Conservation (phyloP, 225 moss, liverwort and hornwort genomes). For the Polytrichum formosum region DNA sequence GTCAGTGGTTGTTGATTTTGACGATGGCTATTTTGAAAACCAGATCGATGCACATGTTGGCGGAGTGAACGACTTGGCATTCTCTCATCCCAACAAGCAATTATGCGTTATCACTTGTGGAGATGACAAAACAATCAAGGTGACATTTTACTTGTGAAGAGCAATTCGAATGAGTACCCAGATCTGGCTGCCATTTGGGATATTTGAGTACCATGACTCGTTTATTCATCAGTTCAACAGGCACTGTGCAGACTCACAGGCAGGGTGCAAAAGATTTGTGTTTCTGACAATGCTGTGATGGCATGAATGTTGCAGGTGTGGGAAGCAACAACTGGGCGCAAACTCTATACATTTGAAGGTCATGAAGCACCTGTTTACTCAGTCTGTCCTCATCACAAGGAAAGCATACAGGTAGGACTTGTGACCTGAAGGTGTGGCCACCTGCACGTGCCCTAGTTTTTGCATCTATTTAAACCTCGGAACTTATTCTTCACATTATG, state of each 20-base stretch:
- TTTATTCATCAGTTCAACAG: too few species aligned
- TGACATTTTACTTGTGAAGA: constrained; percentile 11
- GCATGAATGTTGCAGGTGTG: constrained; percentile 56
- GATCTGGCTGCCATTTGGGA: too few species aligned
- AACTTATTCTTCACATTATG: too few species aligned
- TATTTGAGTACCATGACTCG: too few species aligned
- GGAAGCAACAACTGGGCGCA: constrained; percentile 87
- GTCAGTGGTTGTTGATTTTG: too few species aligned
- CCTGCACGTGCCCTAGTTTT: too few species aligned
- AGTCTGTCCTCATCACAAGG: constrained; percentile 98
- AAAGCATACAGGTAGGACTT: constrained; percentile 76
- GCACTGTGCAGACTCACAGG: too few species aligned
- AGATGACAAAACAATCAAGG: constrained; percentile 98
- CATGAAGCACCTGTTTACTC: constrained; percentile 98
- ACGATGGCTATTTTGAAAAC: neutral
- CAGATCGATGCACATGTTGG: constrained; percentile 99
- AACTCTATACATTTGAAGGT: constrained; percentile 91
- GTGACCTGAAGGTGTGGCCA: neutral
- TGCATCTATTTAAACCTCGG: too few species aligned
- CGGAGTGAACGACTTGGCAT: constrained; percentile 95
- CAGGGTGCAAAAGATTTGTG: neutral
- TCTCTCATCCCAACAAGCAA: constrained; percentile 98
- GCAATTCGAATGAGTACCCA: too few species aligned
- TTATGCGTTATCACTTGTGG: constrained; percentile 97
- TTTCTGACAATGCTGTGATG: neutral